Conservation (phyloP, 306 rosid genomes). For the Lathyrus sativus region DNA sequence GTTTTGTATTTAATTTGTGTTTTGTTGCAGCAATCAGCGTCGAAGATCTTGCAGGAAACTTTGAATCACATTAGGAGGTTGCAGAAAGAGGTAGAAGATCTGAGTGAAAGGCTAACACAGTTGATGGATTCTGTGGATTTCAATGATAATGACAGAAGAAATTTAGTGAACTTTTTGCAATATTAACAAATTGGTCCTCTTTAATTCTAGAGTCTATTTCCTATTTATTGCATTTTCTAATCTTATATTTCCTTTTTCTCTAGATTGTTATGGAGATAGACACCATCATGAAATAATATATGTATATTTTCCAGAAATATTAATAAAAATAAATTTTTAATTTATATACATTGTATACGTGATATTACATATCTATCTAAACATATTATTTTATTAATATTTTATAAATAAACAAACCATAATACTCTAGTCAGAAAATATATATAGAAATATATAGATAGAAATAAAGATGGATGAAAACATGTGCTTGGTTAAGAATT, state of each 20-base stretch:
- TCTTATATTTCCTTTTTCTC: neutral
- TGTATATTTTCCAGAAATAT: neutral
- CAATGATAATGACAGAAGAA: constrained; percentile 42
- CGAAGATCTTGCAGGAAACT: constrained; percentile 44
- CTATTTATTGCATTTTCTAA: neutral
- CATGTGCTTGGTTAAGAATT: too few relatives aligned
- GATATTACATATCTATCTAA: neutral
- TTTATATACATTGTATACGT: neutral
- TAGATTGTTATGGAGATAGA: neutral
- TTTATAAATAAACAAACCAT: too few relatives aligned
- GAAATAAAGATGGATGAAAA: too few relatives aligned
- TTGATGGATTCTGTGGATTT: constrained; percentile 46
- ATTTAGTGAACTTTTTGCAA: constrained; percentile 39
- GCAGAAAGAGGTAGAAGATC: constrained; percentile 52
- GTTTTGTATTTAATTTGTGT: neutral
- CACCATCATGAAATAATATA: constrained; percentile 11
- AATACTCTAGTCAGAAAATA: too few relatives aligned
- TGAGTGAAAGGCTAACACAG: constrained; percentile 42
- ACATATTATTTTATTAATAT: too few relatives aligned
- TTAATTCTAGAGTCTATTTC: neutral
- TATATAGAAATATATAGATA: too few relatives aligned
- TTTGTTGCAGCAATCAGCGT: constrained; percentile 40
- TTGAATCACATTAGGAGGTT: constrained; percentile 44
- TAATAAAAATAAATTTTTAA: neutral
- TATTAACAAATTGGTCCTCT: constrained; percentile 17